These are phyloP conservation scores for Piper betle DNA, from an alignment of 164 flowering plant genomes.

Conservation along the genomic window DNA sequence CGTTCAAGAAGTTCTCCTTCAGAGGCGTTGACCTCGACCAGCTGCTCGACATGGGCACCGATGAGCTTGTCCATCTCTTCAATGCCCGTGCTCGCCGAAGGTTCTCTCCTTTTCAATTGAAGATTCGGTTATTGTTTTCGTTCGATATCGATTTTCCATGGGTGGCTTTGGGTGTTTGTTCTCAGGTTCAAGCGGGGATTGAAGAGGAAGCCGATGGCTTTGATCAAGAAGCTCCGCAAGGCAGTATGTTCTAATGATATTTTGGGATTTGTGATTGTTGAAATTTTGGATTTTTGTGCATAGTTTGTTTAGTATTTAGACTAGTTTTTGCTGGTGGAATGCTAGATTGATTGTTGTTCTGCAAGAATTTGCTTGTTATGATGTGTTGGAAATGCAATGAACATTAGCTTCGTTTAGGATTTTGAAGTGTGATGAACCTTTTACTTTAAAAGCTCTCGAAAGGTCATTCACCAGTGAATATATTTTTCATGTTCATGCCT, in stretches of 20 bases:
- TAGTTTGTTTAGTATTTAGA: neutral
- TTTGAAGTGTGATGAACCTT: no score
- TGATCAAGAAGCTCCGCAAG: constrained; percentile 43
- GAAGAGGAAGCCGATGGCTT: constrained; percentile 45
- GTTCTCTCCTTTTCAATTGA: constrained; percentile 7
- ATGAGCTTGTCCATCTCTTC: constrained; percentile 66
- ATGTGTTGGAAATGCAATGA: no score
- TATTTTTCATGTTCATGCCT: no score
- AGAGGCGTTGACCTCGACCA: constrained; percentile 70
- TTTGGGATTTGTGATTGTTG: neutral
- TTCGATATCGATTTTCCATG: neutral
- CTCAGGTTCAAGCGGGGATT: constrained; percentile 31
- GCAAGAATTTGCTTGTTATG: no score
- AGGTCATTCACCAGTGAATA: no score
- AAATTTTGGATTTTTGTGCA: neutral
- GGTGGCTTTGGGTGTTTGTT: neutral
- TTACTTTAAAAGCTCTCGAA: no score
- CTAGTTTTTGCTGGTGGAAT: neutral
- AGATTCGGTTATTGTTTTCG: neutral
- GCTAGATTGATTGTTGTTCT: neutral
- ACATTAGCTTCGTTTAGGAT: no score
- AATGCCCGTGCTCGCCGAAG: constrained; percentile 56
- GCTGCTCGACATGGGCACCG: constrained; percentile 64
- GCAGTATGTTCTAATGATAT: constrained; percentile 16
- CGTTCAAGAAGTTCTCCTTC: constrained; percentile 68